Conservation (phyloP, 805 yeast genomes). For the Metschnikowia shivogae region DNA sequence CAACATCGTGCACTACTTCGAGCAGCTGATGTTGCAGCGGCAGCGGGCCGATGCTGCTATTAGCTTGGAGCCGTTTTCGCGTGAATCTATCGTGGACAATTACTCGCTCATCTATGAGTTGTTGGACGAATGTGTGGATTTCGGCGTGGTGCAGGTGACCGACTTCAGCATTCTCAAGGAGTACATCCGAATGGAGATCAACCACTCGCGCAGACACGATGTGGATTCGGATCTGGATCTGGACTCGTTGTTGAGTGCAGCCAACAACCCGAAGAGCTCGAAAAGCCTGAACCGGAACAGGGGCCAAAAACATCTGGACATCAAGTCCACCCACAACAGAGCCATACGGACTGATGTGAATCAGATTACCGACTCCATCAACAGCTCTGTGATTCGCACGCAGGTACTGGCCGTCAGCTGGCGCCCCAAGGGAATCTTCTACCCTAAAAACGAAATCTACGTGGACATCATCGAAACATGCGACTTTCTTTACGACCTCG, state of each 20-base stretch:
- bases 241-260: background rate
- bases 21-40: constrained; percentile 1
- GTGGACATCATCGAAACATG: constrained; percentile 38
- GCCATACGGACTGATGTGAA: constrained; percentile 32
- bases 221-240: constrained; percentile 10
- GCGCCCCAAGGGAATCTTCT: constrained; percentile 45
- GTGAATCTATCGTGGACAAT: constrained; percentile 66
- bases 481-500: constrained; percentile 35
- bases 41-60: background rate
- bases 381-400: constrained; percentile 70
- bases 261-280: constrained; percentile 8
- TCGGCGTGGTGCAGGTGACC: constrained; percentile 80
- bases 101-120: constrained; percentile 71
- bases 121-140: constrained; percentile 87
- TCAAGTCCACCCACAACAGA: constrained; percentile 38
- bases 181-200: constrained; percentile 59
- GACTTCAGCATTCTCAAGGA: constrained; percentile 75
- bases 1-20: constrained; percentile 27
- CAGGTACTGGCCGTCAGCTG: constrained; percentile 56
- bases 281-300: background rate
- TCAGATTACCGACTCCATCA: constrained; percentile 34
- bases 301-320: constrained; percentile 1
- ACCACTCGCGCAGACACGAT: constrained; percentile 11
- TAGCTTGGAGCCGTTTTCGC: constrained; percentile 3
- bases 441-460: constrained; percentile 42